Percentiles rank a stretch among this genome's conserved stretches.
Conservation (phyloP, 768 basidiomycete species). For the Guyanaporus albipodus region DNA sequence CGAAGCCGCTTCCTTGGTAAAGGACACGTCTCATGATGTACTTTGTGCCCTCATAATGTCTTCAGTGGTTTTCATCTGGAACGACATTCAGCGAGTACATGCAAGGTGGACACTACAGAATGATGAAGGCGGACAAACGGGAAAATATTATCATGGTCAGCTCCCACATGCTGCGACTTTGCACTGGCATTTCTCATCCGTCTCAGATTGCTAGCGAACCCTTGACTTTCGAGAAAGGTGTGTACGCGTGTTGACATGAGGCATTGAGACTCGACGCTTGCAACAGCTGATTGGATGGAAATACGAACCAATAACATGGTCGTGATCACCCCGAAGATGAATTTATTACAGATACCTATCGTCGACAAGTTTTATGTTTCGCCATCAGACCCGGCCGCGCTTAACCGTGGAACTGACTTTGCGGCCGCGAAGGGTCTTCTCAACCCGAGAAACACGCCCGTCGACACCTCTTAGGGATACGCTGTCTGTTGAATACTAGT, state of each 20-base stretch:
- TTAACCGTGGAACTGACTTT: slow-evolving; percentile 71
- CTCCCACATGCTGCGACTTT: slow-evolving; percentile 1
- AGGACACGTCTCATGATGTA: slow-evolving; percentile 14
- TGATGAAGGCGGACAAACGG: slow-evolving; percentile 93
- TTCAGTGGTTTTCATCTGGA: slow-evolving; percentile 91
- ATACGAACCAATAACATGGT: slow-evolving; percentile 96
- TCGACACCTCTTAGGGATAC: slow-evolving; percentile 20
- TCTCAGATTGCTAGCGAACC: slow-evolving; percentile 86
- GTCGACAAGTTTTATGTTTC: slow-evolving; percentile 90
- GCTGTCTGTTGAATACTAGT: slow-evolving; percentile 19
- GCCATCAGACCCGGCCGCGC: slow-evolving; percentile 72
- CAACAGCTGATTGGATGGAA: slow-evolving; percentile 93
- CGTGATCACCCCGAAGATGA: slow-evolving; percentile 94
- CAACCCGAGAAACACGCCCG: slow-evolving; percentile 48
- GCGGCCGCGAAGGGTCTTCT: slow-evolving; percentile 85
- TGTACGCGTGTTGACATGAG: slow-evolving; percentile 3
- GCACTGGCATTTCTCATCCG: slow-evolving; percentile 11
- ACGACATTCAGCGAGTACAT: slow-evolving; percentile 90
- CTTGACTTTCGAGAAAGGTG: slow-evolving; percentile 92
- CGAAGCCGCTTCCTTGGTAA: slow-evolving; percentile 86
- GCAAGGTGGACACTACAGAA: slow-evolving; percentile 87
- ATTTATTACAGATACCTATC: slow-evolving; percentile 90
- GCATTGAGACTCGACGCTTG: neutral
- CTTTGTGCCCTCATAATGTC: slow-evolving; percentile 6
- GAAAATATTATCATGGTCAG: slow-evolving; percentile 91